Conservation (phyloP, 805 yeast genomes). For the Kuraishia molischiana region DNA sequence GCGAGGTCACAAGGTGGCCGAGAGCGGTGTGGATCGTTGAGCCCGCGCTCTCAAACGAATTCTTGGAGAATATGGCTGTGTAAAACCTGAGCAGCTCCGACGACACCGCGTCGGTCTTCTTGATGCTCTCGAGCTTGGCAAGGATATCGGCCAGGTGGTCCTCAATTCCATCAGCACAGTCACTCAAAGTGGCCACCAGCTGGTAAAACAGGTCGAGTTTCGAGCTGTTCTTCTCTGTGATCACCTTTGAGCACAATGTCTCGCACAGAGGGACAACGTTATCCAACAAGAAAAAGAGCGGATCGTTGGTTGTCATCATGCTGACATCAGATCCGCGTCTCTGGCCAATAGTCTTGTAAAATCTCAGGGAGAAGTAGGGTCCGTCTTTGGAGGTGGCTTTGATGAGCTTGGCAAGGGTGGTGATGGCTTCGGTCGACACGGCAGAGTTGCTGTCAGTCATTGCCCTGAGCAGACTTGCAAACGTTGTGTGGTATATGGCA, state of each 20-base stretch:
- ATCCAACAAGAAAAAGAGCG: conserved; percentile 9
- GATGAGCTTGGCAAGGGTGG: conserved; percentile 31
- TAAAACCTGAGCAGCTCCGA: conserved; percentile 26
- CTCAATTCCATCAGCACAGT: conserved; percentile 16
- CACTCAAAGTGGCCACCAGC: conserved; percentile 15
- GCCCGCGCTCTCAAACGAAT: conserved; percentile 21
- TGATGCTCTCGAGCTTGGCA: conserved; percentile 8
- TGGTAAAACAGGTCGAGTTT: conserved; percentile 11
- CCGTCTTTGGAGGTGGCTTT: conserved; percentile 18
- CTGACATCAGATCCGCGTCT: conserved; percentile 27
- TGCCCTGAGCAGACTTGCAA: conserved; percentile 22
- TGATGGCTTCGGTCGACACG: conserved; percentile 41
- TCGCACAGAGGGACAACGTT: conserved; percentile 10
- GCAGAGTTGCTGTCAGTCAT: conserved; percentile 34
- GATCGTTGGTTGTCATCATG: conserved; percentile 22
- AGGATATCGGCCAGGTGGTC: conserved; percentile 9
- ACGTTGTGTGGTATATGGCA: conserved; percentile 20
- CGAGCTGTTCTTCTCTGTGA: conserved; percentile 6
- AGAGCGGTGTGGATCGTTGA: conserved; percentile 13
- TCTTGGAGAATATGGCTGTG: conserved; percentile 20
- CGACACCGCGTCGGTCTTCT: conserved; percentile 16
- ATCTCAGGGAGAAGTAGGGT: conserved; percentile 18
- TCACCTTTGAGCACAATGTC: conserved; percentile 7
- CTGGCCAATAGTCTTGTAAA: conserved; percentile 13
- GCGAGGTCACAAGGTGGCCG: conserved; percentile 10